A percentile compares a stretch with the other conserved stretches of the same genome.
Conservation (phyloP, 352 stramenopile genomes). For the Globisporangium spinosum region DNA sequence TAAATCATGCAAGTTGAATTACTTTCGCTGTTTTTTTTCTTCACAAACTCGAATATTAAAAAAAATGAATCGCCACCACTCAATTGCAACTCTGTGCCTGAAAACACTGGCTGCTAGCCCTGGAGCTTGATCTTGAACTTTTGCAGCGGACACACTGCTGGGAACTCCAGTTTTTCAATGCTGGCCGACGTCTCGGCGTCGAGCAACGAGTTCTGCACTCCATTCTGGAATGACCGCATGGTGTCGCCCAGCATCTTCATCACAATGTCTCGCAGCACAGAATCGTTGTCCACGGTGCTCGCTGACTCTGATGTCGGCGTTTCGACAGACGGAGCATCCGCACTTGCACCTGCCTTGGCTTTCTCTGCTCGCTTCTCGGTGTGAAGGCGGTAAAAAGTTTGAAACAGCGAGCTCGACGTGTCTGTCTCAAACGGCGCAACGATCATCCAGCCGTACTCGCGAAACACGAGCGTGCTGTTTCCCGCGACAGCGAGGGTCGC, state of each 20-base stretch:
- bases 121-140: not conserved
- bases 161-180: not conserved
- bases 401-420: not conserved
- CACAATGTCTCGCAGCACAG: not conserved
- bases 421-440: conserved; percentile 3
- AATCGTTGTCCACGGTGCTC: not conserved
- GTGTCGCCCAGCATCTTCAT: conserved; percentile 14
- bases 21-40: not conserved
- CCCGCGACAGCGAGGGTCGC: conserved; percentile 9
- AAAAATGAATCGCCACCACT: not conserved
- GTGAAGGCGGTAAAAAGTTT: conserved; percentile 14
- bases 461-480: conserved; percentile 6
- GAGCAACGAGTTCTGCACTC: conserved; percentile 8
- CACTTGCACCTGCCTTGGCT: not conserved
- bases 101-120: not conserved
- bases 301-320: not conserved
- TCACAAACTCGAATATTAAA: not conserved
- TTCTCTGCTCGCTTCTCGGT: conserved; percentile 4
- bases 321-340: not conserved
- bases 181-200: not conserved
- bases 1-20: not conserved
- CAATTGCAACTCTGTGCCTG: not conserved
- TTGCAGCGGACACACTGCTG: conserved; percentile 7
- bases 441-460: conserved; percentile 17
- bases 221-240: conserved; percentile 9